Conservation (phyloP, 495 filamentous ascomycete species). For the Aeminium ludgeri region DNA sequence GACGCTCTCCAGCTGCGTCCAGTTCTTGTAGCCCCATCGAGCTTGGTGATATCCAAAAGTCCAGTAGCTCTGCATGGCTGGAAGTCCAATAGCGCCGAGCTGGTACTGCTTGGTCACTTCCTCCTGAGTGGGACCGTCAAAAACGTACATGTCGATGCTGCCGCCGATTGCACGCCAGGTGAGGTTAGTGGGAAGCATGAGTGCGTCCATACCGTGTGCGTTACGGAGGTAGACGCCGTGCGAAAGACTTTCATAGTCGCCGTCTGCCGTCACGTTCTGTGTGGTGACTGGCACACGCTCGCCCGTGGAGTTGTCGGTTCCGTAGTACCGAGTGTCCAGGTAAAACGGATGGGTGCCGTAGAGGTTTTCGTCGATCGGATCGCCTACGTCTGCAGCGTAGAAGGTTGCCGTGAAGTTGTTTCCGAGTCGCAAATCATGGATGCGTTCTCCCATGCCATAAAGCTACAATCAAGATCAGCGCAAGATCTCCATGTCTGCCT, state of each 20-base stretch:
- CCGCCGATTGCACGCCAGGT: slow-evolving; percentile 60
- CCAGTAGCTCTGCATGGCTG: slow-evolving; percentile 47
- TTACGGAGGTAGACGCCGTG: slow-evolving; percentile 48
- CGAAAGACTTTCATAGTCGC: slow-evolving; percentile 41
- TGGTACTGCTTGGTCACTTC: slow-evolving; percentile 44
- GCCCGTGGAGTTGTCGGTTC: slow-evolving; percentile 34
- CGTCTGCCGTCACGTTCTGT: slow-evolving; percentile 35
- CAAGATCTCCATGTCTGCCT: too few species aligned
- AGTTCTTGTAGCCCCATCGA: slow-evolving; percentile 48
- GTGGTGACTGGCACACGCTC: slow-evolving; percentile 36
- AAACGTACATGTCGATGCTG: slow-evolving; percentile 47
- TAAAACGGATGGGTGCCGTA: slow-evolving; percentile 47
- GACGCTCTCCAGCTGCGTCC: slow-evolving; percentile 37
- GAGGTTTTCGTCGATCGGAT: slow-evolving; percentile 42
- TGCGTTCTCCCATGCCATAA: slow-evolving; percentile 39
- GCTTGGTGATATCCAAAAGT: slow-evolving; percentile 50
- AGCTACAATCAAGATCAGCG: slow-evolving; percentile 22
- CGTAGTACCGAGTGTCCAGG: slow-evolving; percentile 47
- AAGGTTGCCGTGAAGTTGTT: slow-evolving; percentile 48
- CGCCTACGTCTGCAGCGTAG: slow-evolving; percentile 52
- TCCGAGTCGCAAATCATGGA: slow-evolving; percentile 40
- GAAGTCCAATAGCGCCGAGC: slow-evolving; percentile 37
- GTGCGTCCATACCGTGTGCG: slow-evolving; percentile 59
- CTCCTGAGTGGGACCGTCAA: slow-evolving; percentile 37
- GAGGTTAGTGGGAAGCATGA: slow-evolving; percentile 46